Evolutionary conservation across 106 monocot species (phyloP), one percentile per base, ranked within the genome.

Genomic region (Dioscorea dumetorum): DNA sequence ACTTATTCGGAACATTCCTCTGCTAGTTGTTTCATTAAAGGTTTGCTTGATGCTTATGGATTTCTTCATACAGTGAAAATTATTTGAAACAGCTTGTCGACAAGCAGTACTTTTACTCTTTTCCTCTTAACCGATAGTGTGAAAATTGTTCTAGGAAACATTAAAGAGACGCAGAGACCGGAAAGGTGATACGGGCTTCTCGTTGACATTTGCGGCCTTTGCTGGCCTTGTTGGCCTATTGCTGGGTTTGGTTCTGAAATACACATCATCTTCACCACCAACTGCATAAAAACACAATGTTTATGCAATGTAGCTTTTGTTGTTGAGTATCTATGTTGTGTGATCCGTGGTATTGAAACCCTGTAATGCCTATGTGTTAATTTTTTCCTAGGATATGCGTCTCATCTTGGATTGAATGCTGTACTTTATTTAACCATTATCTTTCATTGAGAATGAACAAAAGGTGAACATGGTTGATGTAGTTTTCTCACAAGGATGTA

Each of bases 201-300:
- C 90, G 16, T 72, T 87, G 50, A 67, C 71, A 10, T 86, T 90
- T 34, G 76, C 83, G 28, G 80, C 78, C 50, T 72, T 86, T 49
- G 90, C 64, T 51, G 86, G 83, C 19, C 73, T 90, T 11, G 51
- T 90, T 9, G 90, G 83, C 24, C 21, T 90, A 20, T 24, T 82
- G 64, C 34, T 90, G 52, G 90, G 90, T 13, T 50, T 79, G 50
- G 56, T 90, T 49, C 70, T 90, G 62, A 86, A 84, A 31, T 61
- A 86, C 20, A 64, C 67, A 35, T 61, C 81, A 11, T 78, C 81
- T 57, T 58, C 78, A 31, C 86, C 80, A 50, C 74, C 74, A 24
- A 21, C 67, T 8, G 31, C 24, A 48, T 53, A 24, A 70, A 63
- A 33, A 8, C 49, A n/a, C 0, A 41, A 10, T 41, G 41, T 41